phyloP scores from a whole-genome alignment of 805 yeast genomes.

The Clavispora asparagi region DNA sequence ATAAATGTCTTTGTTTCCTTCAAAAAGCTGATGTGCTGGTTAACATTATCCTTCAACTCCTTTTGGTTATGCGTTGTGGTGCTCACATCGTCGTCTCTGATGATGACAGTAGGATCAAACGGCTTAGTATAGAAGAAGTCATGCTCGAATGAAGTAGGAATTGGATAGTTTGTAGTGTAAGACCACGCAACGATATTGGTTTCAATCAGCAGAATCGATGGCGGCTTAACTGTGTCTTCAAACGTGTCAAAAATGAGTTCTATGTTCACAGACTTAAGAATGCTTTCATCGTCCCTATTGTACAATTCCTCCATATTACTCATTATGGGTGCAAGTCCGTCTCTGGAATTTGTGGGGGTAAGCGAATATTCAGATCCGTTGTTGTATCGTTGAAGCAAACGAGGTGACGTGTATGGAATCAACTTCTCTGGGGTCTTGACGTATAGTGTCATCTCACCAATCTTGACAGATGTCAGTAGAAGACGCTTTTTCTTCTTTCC shows the following conservation, averaged over 20 bases:
- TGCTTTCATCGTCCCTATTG: slow-evolving; percentile 21
- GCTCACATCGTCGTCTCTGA: slow-evolving; percentile 22
- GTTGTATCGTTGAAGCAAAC: slow-evolving; percentile 33
- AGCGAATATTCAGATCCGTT: slow-evolving; percentile 10
- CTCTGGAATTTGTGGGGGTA: background rate
- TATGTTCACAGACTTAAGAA: slow-evolving; percentile 20
- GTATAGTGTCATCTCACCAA: slow-evolving; percentile 31
- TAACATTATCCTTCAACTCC: slow-evolving; percentile 30
- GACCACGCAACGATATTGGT: slow-evolving; percentile 37
- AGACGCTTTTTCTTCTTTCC: slow-evolving; percentile 36
- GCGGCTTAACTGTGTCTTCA: slow-evolving; percentile 24
- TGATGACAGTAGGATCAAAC: slow-evolving; percentile 13
- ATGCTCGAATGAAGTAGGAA: slow-evolving; percentile 34
- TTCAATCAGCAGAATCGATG: slow-evolving; percentile 29
- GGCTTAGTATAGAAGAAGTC: slow-evolving; percentile 37
- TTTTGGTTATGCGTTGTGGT: slow-evolving; percentile 32
- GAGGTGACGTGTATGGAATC: slow-evolving; percentile 34
- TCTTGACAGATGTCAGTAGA: slow-evolving; percentile 25
- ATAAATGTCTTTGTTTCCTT: slow-evolving; percentile 28
- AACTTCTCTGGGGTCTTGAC: slow-evolving; percentile 30
- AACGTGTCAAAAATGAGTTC: slow-evolving; percentile 23
- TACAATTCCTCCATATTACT: slow-evolving; percentile 28
- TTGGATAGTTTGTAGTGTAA: slow-evolving; percentile 35
- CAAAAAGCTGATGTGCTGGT: slow-evolving; percentile 29
- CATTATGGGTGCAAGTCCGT: slow-evolving; percentile 4